Conservation (phyloP, 2,329 filamentous ascomycete species). For the Onygenales sp. region DNA sequence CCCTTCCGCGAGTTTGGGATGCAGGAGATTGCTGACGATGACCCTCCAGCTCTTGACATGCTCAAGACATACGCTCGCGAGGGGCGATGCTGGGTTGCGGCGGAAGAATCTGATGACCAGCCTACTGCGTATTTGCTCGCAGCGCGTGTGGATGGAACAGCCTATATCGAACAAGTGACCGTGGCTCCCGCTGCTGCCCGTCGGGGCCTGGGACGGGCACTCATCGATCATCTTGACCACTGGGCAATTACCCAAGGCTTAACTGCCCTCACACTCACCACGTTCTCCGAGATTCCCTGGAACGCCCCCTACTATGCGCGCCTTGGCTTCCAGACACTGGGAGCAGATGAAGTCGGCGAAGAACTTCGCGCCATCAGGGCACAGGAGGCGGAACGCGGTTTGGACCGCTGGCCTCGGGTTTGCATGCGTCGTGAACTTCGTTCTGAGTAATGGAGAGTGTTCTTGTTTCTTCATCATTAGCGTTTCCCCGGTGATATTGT, state of each 20-base stretch:
- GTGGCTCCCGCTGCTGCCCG: not conserved
- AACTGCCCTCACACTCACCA: not conserved
- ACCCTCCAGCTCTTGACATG: not conserved
- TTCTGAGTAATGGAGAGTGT: not conserved
- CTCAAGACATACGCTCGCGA: not conserved
- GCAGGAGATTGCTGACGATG: not conserved
- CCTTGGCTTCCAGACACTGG: not conserved
- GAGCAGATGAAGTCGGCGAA: not conserved
- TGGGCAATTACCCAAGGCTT: not conserved
- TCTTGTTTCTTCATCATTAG: not conserved
- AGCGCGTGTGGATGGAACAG: not conserved
- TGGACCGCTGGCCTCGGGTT: not conserved
- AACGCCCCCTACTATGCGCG: not conserved
- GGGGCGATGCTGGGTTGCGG: not conserved
- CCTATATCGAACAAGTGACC: not conserved
- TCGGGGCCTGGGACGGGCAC: not conserved
- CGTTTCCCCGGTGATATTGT: not conserved
- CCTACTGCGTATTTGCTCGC: not conserved
- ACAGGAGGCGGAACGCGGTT: not conserved
- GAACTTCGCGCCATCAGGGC: not conserved
- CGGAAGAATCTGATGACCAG: not conserved
- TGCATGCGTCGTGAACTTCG: not conserved
- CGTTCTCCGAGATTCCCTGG: not conserved
- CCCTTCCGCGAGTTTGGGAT: not conserved
- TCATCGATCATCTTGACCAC: not conserved